Conservation (phyloP, 495 filamentous ascomycete genomes). For the Penicillium odoratum region DNA sequence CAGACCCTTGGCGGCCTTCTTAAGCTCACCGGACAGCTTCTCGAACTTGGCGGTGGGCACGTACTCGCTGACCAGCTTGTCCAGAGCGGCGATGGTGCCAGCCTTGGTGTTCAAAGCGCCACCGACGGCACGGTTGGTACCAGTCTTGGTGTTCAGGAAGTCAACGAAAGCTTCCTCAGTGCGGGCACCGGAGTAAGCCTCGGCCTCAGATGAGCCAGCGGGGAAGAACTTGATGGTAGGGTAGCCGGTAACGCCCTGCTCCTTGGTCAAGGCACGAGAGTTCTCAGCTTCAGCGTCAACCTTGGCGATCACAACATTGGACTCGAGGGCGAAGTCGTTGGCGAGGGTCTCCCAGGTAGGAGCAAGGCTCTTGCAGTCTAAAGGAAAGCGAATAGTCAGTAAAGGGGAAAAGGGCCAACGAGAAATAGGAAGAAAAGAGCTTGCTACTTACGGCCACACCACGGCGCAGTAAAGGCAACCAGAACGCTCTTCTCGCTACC, state of each 20-base stretch:
- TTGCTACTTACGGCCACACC: slow-evolving; percentile 90
- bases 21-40: slow-evolving; percentile 62
- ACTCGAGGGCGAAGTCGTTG: slow-evolving; percentile 74
- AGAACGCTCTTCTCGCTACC: slow-evolving; percentile 87
- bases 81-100: slow-evolving; percentile 77
- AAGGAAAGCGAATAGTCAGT: slow-evolving; percentile 25
- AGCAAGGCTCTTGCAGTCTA: slow-evolving; percentile 95
- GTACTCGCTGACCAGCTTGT: slow-evolving; percentile 70
- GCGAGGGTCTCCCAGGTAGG: slow-evolving; percentile 89
- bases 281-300: slow-evolving; percentile 89
- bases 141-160: slow-evolving; percentile 87
- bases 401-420: neutral
- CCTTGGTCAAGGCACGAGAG: slow-evolving; percentile 71
- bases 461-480: slow-evolving; percentile 94
- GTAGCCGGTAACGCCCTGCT: slow-evolving; percentile 79
- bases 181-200: slow-evolving; percentile 76
- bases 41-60: slow-evolving; percentile 52
- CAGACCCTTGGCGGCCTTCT: slow-evolving; percentile 65
- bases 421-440: slow-evolving; percentile 5
- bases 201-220: slow-evolving; percentile 72
- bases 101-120: slow-evolving; percentile 78
- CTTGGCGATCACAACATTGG: slow-evolving; percentile 82
- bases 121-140: slow-evolving; percentile 81
- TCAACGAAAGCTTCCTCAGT: slow-evolving; percentile 71
- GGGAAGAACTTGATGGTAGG: slow-evolving; percentile 99